These are phyloP conservation scores for Cetradonia linearis DNA, from an alignment of 495 filamentous ascomycete genomes.

Conservation along the genomic window DNA sequence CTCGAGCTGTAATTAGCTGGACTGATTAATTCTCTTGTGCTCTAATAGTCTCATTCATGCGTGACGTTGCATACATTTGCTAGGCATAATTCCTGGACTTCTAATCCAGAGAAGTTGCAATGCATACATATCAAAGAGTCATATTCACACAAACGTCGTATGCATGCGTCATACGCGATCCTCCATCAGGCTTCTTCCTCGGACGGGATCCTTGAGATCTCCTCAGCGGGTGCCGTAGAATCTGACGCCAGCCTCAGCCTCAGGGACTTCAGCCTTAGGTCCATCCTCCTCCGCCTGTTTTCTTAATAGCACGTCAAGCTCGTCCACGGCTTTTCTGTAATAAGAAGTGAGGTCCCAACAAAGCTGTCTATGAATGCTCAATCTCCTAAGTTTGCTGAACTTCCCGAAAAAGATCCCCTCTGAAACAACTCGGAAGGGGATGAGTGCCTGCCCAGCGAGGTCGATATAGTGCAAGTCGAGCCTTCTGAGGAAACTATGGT, in stretches of 20 bases:
- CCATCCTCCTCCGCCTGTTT: constrained; percentile 20
- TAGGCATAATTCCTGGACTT: neutral
- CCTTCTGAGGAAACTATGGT: neutral
- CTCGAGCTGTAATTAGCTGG: neutral
- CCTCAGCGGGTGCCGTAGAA: constrained; percentile 5
- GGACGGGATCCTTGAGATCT: neutral
- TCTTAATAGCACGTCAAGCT: constrained; percentile 13
- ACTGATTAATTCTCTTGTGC: neutral
- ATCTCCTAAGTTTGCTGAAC: neutral
- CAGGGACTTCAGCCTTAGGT: constrained; percentile 10
- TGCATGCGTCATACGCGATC: neutral
- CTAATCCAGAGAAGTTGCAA: neutral
- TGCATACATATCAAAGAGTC: neutral
- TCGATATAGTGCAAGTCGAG: constrained; percentile 13
- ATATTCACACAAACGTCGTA: neutral
- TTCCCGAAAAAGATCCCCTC: neutral
- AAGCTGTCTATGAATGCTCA: constrained; percentile 7
- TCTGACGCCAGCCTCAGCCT: constrained; percentile 17
- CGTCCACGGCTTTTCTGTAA: neutral
- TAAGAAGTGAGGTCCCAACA: neutral
- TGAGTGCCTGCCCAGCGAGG: neutral
- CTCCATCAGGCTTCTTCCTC: too few relatives aligned
- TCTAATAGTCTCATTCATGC: neutral
- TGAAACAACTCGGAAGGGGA: too few relatives aligned
- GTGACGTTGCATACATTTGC: neutral